phyloP scores from a whole-genome alignment of 805 yeast species.

The Yamadazyma ubonensis region DNA sequence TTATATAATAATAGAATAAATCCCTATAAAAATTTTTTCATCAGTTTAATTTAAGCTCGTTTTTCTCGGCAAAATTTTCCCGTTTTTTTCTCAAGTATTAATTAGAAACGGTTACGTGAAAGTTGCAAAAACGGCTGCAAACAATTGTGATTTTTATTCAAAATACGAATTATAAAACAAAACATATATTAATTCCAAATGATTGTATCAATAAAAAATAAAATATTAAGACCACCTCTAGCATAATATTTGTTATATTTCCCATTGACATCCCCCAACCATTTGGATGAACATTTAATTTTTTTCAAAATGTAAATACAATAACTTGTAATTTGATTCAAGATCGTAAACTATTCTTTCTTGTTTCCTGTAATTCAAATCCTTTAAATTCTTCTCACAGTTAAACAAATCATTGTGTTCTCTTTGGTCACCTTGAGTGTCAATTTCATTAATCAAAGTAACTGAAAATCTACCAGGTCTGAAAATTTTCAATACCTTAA shows the following conservation, averaged over 20 bases:
- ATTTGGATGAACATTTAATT: conserved; percentile 5
- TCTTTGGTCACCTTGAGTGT: conserved; percentile 10
- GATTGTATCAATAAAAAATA: conserved; percentile 14
- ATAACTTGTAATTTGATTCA: conserved; percentile 63
- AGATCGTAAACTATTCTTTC: conserved; percentile 76
- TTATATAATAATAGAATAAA: conserved; percentile 15
- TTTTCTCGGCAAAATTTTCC: neutral
- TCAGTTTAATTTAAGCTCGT: neutral
- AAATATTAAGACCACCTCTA: conserved; percentile 17
- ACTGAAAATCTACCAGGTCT: conserved; percentile 72
- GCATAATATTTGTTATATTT: conserved; percentile 10
- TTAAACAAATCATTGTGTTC: conserved; percentile 17
- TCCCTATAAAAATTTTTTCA: neutral
- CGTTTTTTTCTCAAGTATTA: no score
- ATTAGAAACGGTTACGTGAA: conserved; percentile 2
- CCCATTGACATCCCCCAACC: conserved; percentile 23
- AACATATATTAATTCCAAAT: conserved; percentile 9
- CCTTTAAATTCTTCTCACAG: conserved; percentile 29
- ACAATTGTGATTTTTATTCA: no score
- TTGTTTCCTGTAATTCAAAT: conserved; percentile 51
- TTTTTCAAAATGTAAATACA: conserved; percentile 65
- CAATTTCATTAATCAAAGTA: conserved; percentile 34
- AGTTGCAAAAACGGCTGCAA: conserved; percentile 5
- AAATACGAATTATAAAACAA: conserved; percentile 1
- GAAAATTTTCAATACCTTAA: conserved; percentile 61